A percentile compares a stretch with the other conserved stretches of the same genome.
These are phyloP conservation scores for Trypethelium eluteriae DNA, from an alignment of 495 filamentous ascomycete species.

Conservation along the genomic window DNA sequence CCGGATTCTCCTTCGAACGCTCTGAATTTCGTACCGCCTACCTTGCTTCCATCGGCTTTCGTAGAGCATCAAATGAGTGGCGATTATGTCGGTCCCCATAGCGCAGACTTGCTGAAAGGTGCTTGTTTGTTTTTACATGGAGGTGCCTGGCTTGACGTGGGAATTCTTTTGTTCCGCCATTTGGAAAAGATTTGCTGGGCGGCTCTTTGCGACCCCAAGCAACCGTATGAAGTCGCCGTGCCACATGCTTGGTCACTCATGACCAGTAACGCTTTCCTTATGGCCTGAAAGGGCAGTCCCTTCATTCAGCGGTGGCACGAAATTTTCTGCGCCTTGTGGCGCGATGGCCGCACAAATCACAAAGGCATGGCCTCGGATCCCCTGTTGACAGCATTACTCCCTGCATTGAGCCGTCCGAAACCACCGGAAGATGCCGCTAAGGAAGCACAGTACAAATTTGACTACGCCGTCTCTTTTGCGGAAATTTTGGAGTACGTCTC, in stretches of 20 bases:
- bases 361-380: conserved; percentile 3
- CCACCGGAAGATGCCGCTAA: not conserved
- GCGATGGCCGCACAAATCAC: conserved; percentile 18
- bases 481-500: conserved; percentile 10
- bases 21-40: conserved; percentile 27
- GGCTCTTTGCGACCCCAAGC: conserved; percentile 33
- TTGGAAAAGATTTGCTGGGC: conserved; percentile 41
- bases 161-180: conserved; percentile 34
- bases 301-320: conserved; percentile 34
- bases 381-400: conserved; percentile 4
- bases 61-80: conserved; percentile 36
- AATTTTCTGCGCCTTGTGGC: conserved; percentile 12
- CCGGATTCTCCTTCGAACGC: conserved; percentile 20
- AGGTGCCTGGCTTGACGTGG: conserved; percentile 39
- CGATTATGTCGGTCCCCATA: conserved; percentile 30
- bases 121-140: conserved; percentile 36
- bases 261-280: conserved; percentile 39
- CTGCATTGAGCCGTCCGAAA: not conserved
- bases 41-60: conserved; percentile 33
- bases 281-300: conserved; percentile 32
- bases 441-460: not conserved
- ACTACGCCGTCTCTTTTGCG: not conserved
- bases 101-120: conserved; percentile 35
- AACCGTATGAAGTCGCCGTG: conserved; percentile 33
- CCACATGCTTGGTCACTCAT: conserved; percentile 30